Conservation (phyloP, 2,329 filamentous ascomycete genomes). For the Aspergillus niger region DNA sequence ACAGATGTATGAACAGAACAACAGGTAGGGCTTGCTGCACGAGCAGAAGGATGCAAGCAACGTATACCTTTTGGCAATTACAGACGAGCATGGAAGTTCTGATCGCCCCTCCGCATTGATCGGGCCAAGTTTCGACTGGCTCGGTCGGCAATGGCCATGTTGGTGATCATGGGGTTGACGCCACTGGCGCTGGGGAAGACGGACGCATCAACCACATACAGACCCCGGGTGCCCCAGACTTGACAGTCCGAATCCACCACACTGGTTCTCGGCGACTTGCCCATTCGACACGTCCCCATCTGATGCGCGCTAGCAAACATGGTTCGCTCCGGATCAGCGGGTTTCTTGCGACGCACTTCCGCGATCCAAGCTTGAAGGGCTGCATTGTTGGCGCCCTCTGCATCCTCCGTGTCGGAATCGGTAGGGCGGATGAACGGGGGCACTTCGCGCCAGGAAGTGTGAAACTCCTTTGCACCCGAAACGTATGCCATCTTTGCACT, state of each 20-base stretch:
- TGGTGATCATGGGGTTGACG: slow-evolving; percentile 56
- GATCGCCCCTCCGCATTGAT: slow-evolving; percentile 25
- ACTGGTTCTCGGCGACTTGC: slow-evolving; percentile 40
- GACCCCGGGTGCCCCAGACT: slow-evolving; percentile 49
- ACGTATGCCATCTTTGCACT: slow-evolving; percentile 76
- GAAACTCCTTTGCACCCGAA: slow-evolving; percentile 78
- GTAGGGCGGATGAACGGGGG: slow-evolving; percentile 61
- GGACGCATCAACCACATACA: slow-evolving; percentile 54
- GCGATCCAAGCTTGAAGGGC: slow-evolving; percentile 59
- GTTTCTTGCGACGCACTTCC: slow-evolving; percentile 48
- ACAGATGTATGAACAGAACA: neutral
- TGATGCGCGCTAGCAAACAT: slow-evolving; percentile 52
- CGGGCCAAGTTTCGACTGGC: slow-evolving; percentile 45
- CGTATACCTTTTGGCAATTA: slow-evolving; percentile 3
- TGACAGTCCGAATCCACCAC: slow-evolving; percentile 50
- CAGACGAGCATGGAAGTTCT: slow-evolving; percentile 27
- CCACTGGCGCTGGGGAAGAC: slow-evolving; percentile 55
- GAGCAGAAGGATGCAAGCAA: neutral
- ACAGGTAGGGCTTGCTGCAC: too few species aligned
- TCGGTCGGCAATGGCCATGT: slow-evolving; percentile 54
- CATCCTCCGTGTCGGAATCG: slow-evolving; percentile 24
- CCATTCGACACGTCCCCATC: slow-evolving; percentile 56
- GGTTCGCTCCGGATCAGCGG: slow-evolving; percentile 50
- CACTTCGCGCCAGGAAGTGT: slow-evolving; percentile 63
- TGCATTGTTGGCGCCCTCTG: slow-evolving; percentile 55